Base-by-base conservation (phyloP, 2,329 filamentous ascomycete genomes). In the Alternaria solani region DNA sequence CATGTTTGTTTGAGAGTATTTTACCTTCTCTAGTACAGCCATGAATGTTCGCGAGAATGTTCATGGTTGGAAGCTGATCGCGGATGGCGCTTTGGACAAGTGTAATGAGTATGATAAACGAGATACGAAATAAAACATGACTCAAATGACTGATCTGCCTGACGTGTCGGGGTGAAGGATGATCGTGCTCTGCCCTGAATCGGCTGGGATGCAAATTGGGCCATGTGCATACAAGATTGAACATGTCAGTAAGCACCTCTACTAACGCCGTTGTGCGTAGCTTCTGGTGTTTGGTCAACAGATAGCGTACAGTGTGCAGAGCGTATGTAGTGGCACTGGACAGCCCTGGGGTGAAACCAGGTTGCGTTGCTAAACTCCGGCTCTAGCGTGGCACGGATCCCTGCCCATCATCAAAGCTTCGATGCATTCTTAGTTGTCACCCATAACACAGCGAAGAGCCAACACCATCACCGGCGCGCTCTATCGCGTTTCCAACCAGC, bases 401-500 rank as follows among this genome's bases (percentile, higher is more conserved):
- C 66, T 36, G 32, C 65, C 63, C 66, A 62, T 63, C 48, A 44
- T 53, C 44, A 61, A 49, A 66, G 57, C 59, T 59, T 56, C 55
- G 61, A 61, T 64, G 46, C 58, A 58, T 58, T 58, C 57, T 64
- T 64, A 59, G 65, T 63, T 66, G 64, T 62, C 63, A 53, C 55
- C 54, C 51, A 63, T 55, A 58, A 53, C 62, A 49, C 61, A 58
- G 68, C 56, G 60, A 59, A 49, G 64, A 61, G 60, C 62, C 59
- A 70, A 63, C 56, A 62, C 55, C 62, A 63, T 57, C 62, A 61
- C 30, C 59, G 65, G 71, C 72, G 73, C 73, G 71, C 67, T 67
- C 57, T 66, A 70, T 74, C 74, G 74, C 75, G 74, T 68, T 32
- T 38, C 46, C 52, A 65, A 61, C 56, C 62, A 57, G 44, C 62